Conservation (phyloP, 2,329 filamentous ascomycete species). For the Zymoseptoria crescenta region DNA sequence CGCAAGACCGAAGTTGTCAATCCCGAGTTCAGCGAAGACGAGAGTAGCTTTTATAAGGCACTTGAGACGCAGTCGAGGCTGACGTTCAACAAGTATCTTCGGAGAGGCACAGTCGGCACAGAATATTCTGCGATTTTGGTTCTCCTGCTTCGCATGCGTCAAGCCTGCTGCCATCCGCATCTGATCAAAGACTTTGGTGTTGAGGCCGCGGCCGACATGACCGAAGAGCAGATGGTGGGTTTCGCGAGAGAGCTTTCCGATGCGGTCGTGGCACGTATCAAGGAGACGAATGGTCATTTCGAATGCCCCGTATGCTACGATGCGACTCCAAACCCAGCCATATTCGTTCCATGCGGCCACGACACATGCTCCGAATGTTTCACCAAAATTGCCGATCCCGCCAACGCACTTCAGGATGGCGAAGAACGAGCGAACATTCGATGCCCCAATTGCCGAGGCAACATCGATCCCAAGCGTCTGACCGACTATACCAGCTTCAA, state of each 20-base stretch:
- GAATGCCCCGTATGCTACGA: conserved; percentile 83
- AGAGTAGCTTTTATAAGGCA: conserved; percentile 56
- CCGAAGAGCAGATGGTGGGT: conserved; percentile 49
- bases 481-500: conserved; percentile 70
- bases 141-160: conserved; percentile 68
- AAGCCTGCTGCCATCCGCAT: conserved; percentile 72
- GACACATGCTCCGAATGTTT: conserved; percentile 72
- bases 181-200: conserved; percentile 59
- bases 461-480: conserved; percentile 58
- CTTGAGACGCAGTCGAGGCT: conserved; percentile 61
- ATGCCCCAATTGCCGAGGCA: conserved; percentile 69
- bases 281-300: conserved; percentile 49
- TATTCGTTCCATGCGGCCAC: conserved; percentile 79
- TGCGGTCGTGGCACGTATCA: conserved; percentile 61
- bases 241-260: conserved; percentile 54
- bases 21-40: conserved; percentile 59
- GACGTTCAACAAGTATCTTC: conserved; percentile 69
- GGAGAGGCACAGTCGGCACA: conserved; percentile 57
- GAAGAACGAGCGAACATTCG: conserved; percentile 50
- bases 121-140: conserved; percentile 77
- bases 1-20: conserved; percentile 56
- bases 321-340: conserved; percentile 61
- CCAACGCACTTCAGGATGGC: conserved; percentile 50
- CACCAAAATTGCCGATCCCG: conserved; percentile 57
- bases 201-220: conserved; percentile 40